Conservation (phyloP, 306 rosid species). For the Prunus davidiana region DNA sequence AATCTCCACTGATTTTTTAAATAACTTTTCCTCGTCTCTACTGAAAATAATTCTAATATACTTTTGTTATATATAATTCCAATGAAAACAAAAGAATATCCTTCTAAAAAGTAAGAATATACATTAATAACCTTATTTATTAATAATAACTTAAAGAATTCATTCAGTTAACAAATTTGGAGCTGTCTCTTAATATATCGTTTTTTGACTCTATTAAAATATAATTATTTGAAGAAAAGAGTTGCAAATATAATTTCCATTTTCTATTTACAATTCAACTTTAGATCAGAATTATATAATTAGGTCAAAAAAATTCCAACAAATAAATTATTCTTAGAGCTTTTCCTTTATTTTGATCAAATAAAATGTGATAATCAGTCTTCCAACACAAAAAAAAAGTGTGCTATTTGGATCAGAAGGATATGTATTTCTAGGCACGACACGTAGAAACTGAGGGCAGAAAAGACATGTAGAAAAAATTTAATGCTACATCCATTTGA, state of each 20-base stretch:
- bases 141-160: too few relatives aligned
- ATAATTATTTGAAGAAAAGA: background rate
- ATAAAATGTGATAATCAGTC: background rate
- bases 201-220: background rate
- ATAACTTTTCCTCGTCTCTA: too few relatives aligned
- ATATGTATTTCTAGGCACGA: too few relatives aligned
- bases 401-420: background rate
- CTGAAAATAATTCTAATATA: background rate
- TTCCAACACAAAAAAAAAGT: too few relatives aligned
- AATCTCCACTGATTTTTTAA: background rate
- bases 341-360: background rate
- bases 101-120: background rate
- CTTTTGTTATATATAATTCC: background rate
- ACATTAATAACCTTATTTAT: too few relatives aligned
- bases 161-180: background rate
- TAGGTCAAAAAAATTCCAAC: background rate
- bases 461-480: background rate
- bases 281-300: background rate
- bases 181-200: too few relatives aligned
- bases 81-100: background rate
- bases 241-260: too few relatives aligned
- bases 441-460: background rate
- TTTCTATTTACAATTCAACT: background rate
- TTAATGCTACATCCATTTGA: background rate
- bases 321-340: background rate